Base-by-base conservation (phyloP, 371 early-diverging fungal genomes). In the Apophysomyces elegans region DNA sequence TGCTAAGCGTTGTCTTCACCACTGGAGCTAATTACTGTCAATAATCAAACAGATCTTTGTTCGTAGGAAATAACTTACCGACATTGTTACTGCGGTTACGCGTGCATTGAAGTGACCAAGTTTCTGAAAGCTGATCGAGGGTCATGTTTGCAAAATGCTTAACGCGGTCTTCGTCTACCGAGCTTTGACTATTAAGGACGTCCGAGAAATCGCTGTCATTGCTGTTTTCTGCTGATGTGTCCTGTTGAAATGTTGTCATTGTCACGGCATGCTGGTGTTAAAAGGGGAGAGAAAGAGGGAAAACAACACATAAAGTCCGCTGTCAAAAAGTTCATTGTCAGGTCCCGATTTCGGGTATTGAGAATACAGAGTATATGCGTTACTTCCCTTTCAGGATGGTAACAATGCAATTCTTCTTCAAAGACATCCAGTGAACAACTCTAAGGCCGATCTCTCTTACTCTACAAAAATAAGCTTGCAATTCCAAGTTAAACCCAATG, bases 11-110 rank as follows among this genome's bases (percentile, higher is more conserved):
- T 7, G 54, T 50, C 21, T 50, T 50, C 11, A 50, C 0, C 7
- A 7, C 54, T 21, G 54, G 54, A 50, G 35, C 54, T 50, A 50
- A 9, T 7, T 21, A 7, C 1, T 16, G 16, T 50, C 8, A 8
- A 9, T 21, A 16, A 50, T 50, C 7, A 1, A 1, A 11, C 41
- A 26, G 41, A 41, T 41, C 41, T 4, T 11, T 13, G 41, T 13
- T 0, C 8, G 8, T 41, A 13, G 11, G 13, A 2, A 13, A 41
- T 41, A 18, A 18, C 54, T 50, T 50, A 50, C 54, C 21, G 4
- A 16, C 47, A 47, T 47, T 47, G 47, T 7, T 50, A 35, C 54
- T 50, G 54, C 54, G 54, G 54, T 50, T 50, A 18, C 54, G 54
- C 21, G 54, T 50, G 54, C 54, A 50, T n/a, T 50, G 18, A 2